Evolutionary conservation across 2,329 filamentous ascomycete genomes (phyloP).

Genomic region (Penicillium sp.): DNA sequence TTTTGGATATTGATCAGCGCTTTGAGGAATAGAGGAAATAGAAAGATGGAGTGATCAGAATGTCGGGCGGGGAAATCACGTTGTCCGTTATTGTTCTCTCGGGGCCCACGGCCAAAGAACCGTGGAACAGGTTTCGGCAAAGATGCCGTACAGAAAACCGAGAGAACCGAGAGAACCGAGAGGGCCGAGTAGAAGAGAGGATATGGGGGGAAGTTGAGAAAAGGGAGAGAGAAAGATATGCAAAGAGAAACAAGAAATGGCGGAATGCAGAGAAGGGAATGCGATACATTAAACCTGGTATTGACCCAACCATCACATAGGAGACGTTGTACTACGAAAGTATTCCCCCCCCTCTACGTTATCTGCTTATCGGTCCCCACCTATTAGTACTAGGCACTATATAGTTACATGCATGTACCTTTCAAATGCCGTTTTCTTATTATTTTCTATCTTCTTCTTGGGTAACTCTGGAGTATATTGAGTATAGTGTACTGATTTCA

Average conservation of each 20-base stretch:
- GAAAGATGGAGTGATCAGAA: background rate
- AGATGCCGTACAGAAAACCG: slow-evolving; percentile 7
- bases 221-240: background rate
- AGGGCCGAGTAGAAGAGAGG: background rate
- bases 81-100: slow-evolving; percentile 10
- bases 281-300: slow-evolving; percentile 10
- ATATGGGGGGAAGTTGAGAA: background rate
- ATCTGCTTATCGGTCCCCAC: slow-evolving; percentile 11
- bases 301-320: background rate
- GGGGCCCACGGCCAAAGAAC: slow-evolving; percentile 17
- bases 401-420: background rate
- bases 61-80: slow-evolving; percentile 7
- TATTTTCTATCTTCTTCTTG: background rate
- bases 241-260: slow-evolving; percentile 5
- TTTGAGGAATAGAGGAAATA: background rate
- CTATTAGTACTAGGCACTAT: background rate
- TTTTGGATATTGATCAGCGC: background rate
- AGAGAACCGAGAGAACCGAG: slow-evolving; percentile 11
- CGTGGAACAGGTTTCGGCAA: slow-evolving; percentile 17
- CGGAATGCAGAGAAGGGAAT: slow-evolving; percentile 10
- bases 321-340: slow-evolving; percentile 4
- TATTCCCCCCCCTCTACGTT: slow-evolving; percentile 1
- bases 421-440: background rate
- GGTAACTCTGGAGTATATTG: background rate
- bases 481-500: background rate